Percentiles rank a stretch among this genome's conserved stretches.
Evolutionary conservation across 805 yeast genomes (phyloP).

Genomic region (Saturnispora quitensis): DNA sequence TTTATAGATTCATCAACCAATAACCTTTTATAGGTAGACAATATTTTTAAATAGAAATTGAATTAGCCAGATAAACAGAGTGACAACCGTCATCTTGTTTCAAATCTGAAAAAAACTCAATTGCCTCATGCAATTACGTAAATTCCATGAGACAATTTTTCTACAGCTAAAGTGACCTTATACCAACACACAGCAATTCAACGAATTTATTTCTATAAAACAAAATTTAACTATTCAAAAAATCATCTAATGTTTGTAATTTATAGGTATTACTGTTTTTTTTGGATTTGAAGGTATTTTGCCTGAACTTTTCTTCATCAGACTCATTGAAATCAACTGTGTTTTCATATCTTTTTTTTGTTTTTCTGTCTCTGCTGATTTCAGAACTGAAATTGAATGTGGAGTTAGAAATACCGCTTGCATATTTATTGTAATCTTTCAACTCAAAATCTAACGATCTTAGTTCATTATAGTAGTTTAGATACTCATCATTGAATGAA

Average conservation of each 20-base stretch:
- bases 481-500: constrained; percentile 16
- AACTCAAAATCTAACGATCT: constrained; percentile 28
- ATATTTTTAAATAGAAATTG: background rate
- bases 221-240: constrained; percentile 32
- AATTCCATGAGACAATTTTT: too few relatives aligned
- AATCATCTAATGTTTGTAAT: constrained; percentile 79
- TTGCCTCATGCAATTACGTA: too few relatives aligned
- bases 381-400: background rate
- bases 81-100: background rate
- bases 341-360: background rate
- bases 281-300: background rate
- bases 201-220: background rate
- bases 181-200: background rate
- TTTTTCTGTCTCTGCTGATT: background rate
- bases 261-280: constrained; percentile 30
- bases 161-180: background rate
- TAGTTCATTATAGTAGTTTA: constrained; percentile 22
- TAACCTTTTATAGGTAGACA: background rate
- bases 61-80: background rate
- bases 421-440: constrained; percentile 31
- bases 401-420: constrained; percentile 17
- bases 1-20: too few relatives aligned
- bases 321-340: background rate
- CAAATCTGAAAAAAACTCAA: background rate
- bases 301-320: background rate